Percentiles rank a stretch among this genome's conserved stretches.
Conservation (phyloP, 495 filamentous ascomycete species). For the Podospora appendiculata region DNA sequence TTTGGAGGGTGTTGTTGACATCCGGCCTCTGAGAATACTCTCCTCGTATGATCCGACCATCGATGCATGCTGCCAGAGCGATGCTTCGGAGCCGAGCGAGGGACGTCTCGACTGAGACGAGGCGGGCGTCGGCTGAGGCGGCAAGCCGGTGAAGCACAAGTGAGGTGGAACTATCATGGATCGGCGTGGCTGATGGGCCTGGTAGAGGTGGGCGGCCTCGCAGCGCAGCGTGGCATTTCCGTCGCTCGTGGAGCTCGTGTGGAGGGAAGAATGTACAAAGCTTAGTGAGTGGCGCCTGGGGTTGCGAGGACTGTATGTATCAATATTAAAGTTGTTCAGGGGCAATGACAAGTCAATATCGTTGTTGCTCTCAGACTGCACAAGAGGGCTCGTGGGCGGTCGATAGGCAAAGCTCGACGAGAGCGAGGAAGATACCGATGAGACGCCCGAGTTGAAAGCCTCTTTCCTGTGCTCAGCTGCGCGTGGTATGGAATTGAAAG, state of each 20-base stretch:
- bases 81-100: slow-evolving; percentile 66
- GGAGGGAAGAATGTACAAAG: slow-evolving; percentile 23
- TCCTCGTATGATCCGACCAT: slow-evolving; percentile 99
- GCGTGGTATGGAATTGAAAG: slow-evolving; percentile 29
- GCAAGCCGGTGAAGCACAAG: slow-evolving; percentile 43
- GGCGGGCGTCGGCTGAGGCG: slow-evolving; percentile 49
- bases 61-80: slow-evolving; percentile 76
- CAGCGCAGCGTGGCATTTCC: slow-evolving; percentile 32
- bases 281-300: slow-evolving; percentile 33
- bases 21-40: slow-evolving; percentile 86
- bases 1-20: slow-evolving; percentile 94
- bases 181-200: slow-evolving; percentile 64
- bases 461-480: slow-evolving; percentile 13
- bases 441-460: slow-evolving; percentile 35
- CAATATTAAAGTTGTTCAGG: slow-evolving; percentile 38
- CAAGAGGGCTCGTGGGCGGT: slow-evolving; percentile 85
- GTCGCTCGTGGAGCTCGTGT: slow-evolving; percentile 19
- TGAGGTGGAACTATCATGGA: slow-evolving; percentile 59
- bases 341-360: slow-evolving; percentile 58
- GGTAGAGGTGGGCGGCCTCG: slow-evolving; percentile 53
- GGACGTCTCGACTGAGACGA: slow-evolving; percentile 55
- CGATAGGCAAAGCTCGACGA: slow-evolving; percentile 80
- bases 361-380: slow-evolving; percentile 82
- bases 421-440: slow-evolving; percentile 65
- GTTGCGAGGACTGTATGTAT: slow-evolving; percentile 17